These are phyloP conservation scores for Selaginella moellendorffii DNA, from an alignment of 75 land plant species.

Conservation along the genomic window DNA sequence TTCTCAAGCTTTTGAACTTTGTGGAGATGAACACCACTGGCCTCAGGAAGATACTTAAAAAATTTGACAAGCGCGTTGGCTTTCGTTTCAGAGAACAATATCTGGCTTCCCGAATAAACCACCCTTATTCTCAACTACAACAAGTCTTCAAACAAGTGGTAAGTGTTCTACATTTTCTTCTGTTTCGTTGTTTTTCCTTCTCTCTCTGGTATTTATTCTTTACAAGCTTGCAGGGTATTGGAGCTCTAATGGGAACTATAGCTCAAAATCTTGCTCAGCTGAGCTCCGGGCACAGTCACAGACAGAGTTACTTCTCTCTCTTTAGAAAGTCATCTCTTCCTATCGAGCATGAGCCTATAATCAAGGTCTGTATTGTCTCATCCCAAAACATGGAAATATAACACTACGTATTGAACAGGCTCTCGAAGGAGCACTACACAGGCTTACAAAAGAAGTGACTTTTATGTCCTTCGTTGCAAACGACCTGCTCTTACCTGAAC, in stretches of 20 bases:
- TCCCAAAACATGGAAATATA: background rate
- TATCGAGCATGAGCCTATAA: slow-evolving; percentile 19
- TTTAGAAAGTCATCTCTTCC: background rate
- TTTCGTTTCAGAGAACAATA: slow-evolving; percentile 80
- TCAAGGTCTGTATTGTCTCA: slow-evolving; percentile 9
- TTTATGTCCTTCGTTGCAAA: slow-evolving; percentile 22
- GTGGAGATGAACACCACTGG: slow-evolving; percentile 84
- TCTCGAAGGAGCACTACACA: slow-evolving; percentile 15
- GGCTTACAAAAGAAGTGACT: slow-evolving; percentile 19
- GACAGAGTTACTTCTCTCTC: background rate
- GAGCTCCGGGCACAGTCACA: background rate
- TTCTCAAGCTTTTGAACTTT: slow-evolving; percentile 60
- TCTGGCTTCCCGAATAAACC: slow-evolving; percentile 74
- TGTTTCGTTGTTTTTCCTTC: too few relatives aligned
- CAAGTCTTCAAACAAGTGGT: slow-evolving; percentile 30
- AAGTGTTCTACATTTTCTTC: background rate
- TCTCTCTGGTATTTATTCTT: too few relatives aligned
- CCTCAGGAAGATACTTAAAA: slow-evolving; percentile 82
- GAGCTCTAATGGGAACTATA: slow-evolving; percentile 5
- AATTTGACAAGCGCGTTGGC: slow-evolving; percentile 86
- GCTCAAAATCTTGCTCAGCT: slow-evolving; percentile 2
- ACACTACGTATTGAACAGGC: slow-evolving; percentile 9
- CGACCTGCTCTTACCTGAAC: slow-evolving; percentile 20
- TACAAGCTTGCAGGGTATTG: slow-evolving; percentile 1
- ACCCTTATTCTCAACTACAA: slow-evolving; percentile 75